Evolutionary conservation across 306 rosid genomes (phyloP).

Genomic region (Glycine soja): DNA sequence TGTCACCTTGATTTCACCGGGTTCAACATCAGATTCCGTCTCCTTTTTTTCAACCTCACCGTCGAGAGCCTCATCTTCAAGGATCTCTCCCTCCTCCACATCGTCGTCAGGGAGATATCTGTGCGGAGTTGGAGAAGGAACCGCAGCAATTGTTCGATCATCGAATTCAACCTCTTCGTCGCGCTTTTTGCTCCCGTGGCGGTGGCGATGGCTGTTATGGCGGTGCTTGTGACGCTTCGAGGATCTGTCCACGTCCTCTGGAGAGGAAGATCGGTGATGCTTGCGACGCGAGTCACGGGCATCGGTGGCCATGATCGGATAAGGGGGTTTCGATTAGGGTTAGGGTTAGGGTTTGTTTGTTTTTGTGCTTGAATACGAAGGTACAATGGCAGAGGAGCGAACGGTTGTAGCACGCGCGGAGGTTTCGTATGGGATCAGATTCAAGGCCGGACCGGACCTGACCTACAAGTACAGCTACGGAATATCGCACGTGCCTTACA

Average conservation of each 20-base stretch:
- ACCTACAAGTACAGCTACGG: not conserved
- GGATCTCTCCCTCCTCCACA: conserved; percentile 96
- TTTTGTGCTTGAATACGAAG: conserved; percentile 18
- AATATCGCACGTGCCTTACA: conserved; percentile 3
- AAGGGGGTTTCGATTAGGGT: conserved; percentile 43
- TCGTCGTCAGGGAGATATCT: conserved; percentile 61
- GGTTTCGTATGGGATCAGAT: conserved; percentile 44
- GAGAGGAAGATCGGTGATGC: conserved; percentile 67
- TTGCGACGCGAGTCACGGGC: conserved; percentile 67
- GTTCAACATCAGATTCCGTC: conserved; percentile 58
- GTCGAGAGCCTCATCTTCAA: conserved; percentile 68
- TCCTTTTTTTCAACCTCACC: conserved; percentile 51
- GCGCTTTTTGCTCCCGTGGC: conserved; percentile 62
- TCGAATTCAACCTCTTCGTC: conserved; percentile 53
- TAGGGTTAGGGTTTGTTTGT: conserved; percentile 68
- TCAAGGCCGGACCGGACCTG: not conserved
- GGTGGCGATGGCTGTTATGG: conserved; percentile 69
- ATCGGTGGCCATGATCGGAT: conserved; percentile 68
- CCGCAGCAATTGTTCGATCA: conserved; percentile 45
- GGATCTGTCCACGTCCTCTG: conserved; percentile 65
- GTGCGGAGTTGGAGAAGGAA: conserved; percentile 40
- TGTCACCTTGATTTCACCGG: conserved; percentile 60
- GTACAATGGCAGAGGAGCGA: not conserved
- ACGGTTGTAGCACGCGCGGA: conserved; percentile 42
- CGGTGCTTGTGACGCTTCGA: conserved; percentile 92